Conservation (phyloP, 2,329 filamentous ascomycete genomes). For the Aspergillus ruber region DNA sequence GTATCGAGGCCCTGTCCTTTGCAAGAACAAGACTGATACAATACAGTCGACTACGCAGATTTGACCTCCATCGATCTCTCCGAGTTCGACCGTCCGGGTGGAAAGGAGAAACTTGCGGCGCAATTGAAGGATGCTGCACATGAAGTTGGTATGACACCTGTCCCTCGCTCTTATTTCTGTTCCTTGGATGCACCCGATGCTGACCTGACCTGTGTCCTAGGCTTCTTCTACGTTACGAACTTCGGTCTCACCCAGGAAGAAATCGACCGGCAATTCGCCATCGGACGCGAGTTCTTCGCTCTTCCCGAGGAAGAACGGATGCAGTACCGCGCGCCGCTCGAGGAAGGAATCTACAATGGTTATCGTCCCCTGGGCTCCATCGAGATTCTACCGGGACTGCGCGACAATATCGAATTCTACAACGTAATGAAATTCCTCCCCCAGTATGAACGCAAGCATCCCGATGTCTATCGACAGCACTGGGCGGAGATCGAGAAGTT, state of each 20-base stretch:
- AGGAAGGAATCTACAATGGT: constrained; percentile 51
- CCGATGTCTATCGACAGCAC: constrained; percentile 44
- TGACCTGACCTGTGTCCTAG: constrained; percentile 14
- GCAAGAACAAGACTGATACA: neutral
- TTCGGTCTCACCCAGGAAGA: constrained; percentile 53
- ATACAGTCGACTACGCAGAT: constrained; percentile 33
- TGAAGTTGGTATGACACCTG: constrained; percentile 24
- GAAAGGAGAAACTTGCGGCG: constrained; percentile 47
- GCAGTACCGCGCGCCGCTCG: constrained; percentile 46
- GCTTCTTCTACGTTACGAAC: constrained; percentile 59
- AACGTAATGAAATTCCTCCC: constrained; percentile 54
- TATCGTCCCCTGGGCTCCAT: constrained; percentile 42
- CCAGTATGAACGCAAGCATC: constrained; percentile 40
- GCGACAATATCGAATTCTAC: constrained; percentile 55
- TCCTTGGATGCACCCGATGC: too few species aligned
- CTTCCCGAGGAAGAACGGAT: constrained; percentile 51
- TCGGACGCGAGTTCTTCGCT: constrained; percentile 51
- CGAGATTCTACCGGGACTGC: constrained; percentile 22
- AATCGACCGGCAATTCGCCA: constrained; percentile 54
- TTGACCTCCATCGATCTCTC: constrained; percentile 50
- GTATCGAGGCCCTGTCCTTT: neutral
- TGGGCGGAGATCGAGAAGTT: constrained; percentile 53
- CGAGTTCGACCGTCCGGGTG: constrained; percentile 47
- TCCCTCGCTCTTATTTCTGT: neutral
- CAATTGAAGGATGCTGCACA: constrained; percentile 50